phyloP scores from a whole-genome alignment of 73 alveolate species.

The Loxodes magnus region DNA sequence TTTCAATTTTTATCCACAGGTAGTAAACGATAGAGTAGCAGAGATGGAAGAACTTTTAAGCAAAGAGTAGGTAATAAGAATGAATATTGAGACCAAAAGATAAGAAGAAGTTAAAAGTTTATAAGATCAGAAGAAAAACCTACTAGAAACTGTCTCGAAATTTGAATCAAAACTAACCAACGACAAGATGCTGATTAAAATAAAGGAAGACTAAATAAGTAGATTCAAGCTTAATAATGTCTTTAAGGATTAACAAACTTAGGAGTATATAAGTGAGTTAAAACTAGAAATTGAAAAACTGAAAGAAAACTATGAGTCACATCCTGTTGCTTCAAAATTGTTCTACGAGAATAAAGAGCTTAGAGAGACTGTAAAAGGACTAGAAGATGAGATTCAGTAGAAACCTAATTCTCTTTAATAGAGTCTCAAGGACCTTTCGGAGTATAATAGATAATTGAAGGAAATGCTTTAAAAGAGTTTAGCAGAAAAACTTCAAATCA shows the following conservation, averaged over 20 bases:
- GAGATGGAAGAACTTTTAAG: background rate
- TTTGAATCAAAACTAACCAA: background rate
- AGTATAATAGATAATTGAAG: no score
- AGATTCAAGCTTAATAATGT: background rate
- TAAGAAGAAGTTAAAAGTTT: no score
- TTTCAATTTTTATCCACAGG: background rate
- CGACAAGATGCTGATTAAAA: background rate
- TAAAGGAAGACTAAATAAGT: background rate
- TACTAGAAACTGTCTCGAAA: background rate
- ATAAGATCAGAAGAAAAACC: no score
- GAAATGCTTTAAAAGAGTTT: no score
- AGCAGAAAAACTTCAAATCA: no score
- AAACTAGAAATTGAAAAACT: constrained; percentile 2
- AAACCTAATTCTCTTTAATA: constrained; percentile 22
- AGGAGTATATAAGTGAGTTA: constrained; percentile 15
- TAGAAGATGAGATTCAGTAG: constrained; percentile 32
- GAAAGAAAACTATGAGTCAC: background rate
- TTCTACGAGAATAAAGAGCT: constrained; percentile 18
- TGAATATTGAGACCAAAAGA: background rate
- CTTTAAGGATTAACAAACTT: no score
- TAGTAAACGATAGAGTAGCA: background rate
- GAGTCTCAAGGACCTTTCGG: constrained; percentile 19
- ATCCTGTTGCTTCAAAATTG: constrained; percentile 7
- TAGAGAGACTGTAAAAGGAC: constrained; percentile 21
- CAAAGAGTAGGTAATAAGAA: background rate